Conservation (phyloP, 306 rosid genomes). For the Vachellia pachyceras region DNA sequence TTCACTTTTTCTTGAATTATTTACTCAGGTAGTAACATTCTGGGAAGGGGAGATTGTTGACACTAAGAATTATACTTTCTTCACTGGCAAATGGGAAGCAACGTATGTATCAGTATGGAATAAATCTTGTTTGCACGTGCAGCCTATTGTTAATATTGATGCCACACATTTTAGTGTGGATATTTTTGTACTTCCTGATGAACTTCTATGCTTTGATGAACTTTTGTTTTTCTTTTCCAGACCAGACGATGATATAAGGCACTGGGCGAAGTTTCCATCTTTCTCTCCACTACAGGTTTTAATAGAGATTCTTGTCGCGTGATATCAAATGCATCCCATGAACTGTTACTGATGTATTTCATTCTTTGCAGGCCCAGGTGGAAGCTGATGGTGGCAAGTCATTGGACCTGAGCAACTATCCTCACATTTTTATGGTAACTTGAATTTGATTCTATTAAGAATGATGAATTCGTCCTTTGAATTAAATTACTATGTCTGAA, state of each 20-base stretch:
- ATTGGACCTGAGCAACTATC: constrained; percentile 80
- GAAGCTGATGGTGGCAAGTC: constrained; percentile 91
- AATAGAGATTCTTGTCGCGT: constrained; percentile 18
- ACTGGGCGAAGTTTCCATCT: constrained; percentile 91
- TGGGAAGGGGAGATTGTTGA: constrained; percentile 99
- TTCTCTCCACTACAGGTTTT: constrained; percentile 73
- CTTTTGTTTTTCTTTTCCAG: constrained; percentile 47
- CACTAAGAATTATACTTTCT: constrained; percentile 88
- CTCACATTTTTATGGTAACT: constrained; percentile 83
- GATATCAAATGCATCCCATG: constrained; percentile 4
- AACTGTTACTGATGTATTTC: neutral
- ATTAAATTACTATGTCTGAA: neutral
- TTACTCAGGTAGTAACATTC: constrained; percentile 87
- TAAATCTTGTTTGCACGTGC: constrained; percentile 13
- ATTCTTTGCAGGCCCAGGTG: constrained; percentile 62
- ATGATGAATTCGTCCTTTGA: constrained; percentile 20
- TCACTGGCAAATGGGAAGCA: constrained; percentile 98
- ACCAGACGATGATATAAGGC: constrained; percentile 82
- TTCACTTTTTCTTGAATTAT: constrained; percentile 40
- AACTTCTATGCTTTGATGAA: constrained; percentile 11
- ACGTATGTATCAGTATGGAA: constrained; percentile 60
- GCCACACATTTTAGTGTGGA: constrained; percentile 6
- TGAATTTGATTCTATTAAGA: constrained; percentile 36
- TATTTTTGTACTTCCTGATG: constrained; percentile 1
- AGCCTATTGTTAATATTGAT: constrained; percentile 30